Base-by-base conservation (phyloP, 345 rosid species). In the Populus simonii region DNA sequence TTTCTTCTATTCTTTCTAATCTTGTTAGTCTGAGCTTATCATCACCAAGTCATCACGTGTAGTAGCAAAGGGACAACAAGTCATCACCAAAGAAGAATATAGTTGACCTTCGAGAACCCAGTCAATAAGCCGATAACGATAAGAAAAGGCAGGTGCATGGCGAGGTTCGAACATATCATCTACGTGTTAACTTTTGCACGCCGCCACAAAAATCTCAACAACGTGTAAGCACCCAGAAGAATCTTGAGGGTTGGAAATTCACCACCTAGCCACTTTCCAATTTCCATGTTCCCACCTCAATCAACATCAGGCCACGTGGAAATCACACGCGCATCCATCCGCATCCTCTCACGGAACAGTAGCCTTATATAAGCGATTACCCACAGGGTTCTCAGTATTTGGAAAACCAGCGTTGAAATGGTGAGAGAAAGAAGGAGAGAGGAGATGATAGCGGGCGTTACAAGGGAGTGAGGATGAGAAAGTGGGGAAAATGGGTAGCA, bases 401-500 rank as follows among this genome's bases (percentile, higher is more conserved):
- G 31, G 39, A 66, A 16, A 66, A 31, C 13, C 29, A 10, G 45
- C 43, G 35, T 35, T 36, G 70, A 66, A 1, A 84, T 82, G 84
- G 83, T 66, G 71, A 74, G 75, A 6, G 70, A 25, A 17, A 45
- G 73, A 25, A 29, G 65, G 83, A 71, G 29, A 74, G 75, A 45
- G 74, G 27, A 29, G 71, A 43, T 38, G 66, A 47, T 29, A 80
- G 31, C 31, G 78, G 78, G 49, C 80, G 87, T 11, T 89, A 75
- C 79, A 89, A 79, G 81, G 91, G 93, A 15, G 89, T 87, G 75
- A 84, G 96, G 88, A 88, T 88, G 87, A 82, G 96, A 74, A 90
- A 92, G 76, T 89, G 93, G 96, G 96, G 93, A 3, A 90, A 84
- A 73, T 92, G 96, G 96, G 93, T 90, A 18, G 92, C 93, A 18